Conservation (phyloP, 2,329 filamentous ascomycete genomes). For the Trichoderma afroharzianum region DNA sequence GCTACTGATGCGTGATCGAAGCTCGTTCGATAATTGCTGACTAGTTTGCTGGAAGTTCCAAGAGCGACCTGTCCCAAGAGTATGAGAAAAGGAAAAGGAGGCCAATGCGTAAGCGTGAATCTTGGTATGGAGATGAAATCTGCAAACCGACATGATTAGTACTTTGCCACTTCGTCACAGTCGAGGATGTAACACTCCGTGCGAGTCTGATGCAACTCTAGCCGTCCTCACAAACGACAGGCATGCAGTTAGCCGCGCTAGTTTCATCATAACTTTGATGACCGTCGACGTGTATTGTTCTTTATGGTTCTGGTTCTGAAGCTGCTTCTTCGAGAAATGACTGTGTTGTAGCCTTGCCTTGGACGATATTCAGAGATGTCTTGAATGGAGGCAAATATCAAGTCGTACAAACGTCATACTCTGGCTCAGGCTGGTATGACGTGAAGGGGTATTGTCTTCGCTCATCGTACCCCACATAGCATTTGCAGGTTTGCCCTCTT, state of each 20-base stretch:
- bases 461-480: neutral
- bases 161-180: slow-evolving; percentile 1
- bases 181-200: neutral
- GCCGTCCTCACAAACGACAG: neutral
- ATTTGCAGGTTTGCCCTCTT: neutral
- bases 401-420: slow-evolving; percentile 10
- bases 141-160: neutral
- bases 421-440: neutral
- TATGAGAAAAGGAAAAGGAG: neutral
- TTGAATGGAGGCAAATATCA: neutral
- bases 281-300: neutral
- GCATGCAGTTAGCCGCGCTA: neutral
- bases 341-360: neutral
- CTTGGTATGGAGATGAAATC: neutral
- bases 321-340: neutral
- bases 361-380: neutral
- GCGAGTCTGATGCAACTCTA: neutral
- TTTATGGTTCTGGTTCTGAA: neutral
- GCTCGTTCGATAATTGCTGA: neutral
- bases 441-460: neutral
- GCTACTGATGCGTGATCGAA: neutral
- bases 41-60: neutral
- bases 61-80: neutral
- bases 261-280: neutral
- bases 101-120: neutral